Conservation (phyloP, 768 basidiomycete species). For the Lactifluus subvellereus region DNA sequence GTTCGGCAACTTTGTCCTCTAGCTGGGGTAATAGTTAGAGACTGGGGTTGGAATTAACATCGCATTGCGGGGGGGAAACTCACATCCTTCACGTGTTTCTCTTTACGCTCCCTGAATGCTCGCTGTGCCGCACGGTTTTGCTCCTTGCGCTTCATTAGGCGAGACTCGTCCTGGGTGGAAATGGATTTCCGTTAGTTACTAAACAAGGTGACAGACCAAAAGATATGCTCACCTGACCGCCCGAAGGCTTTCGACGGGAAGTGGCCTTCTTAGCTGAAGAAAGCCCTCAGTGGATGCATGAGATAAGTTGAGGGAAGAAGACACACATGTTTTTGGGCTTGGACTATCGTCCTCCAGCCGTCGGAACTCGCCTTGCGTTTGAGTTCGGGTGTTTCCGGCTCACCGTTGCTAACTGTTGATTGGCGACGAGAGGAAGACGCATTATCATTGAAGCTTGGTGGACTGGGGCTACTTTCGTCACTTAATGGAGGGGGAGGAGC, state of each 20-base stretch:
- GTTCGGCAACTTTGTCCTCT: constrained; percentile 83
- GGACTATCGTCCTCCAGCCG: constrained; percentile 59
- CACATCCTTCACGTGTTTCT: constrained; percentile 95
- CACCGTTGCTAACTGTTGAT: constrained; percentile 32
- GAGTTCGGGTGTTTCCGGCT: constrained; percentile 44
- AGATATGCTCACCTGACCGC: constrained; percentile 32
- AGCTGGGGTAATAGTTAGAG: constrained; percentile 44
- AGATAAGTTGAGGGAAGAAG: constrained; percentile 18
- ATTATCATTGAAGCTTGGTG: constrained; percentile 45
- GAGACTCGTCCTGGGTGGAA: constrained; percentile 54
- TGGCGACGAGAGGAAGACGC: constrained; percentile 30
- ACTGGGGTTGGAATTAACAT: constrained; percentile 1
- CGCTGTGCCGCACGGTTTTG: constrained; percentile 97
- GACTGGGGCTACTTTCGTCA: constrained; percentile 77
- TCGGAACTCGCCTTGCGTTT: constrained; percentile 72
- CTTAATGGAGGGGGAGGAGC: constrained; percentile 54
- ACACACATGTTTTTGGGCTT: constrained; percentile 60
- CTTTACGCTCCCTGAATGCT: constrained; percentile 95
- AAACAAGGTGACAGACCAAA: not conserved
- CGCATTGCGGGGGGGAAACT: constrained; percentile 31
- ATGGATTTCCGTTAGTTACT: constrained; percentile 10
- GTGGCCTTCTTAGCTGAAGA: constrained; percentile 25
- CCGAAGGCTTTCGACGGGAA: constrained; percentile 38
- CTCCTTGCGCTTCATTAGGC: constrained; percentile 85
- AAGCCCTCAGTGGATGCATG: not conserved